Percentiles rank a stretch among this genome's conserved stretches.
Conservation (phyloP, 805 yeast species). For the Cyberlindnera nakhonratchasimensis region DNA sequence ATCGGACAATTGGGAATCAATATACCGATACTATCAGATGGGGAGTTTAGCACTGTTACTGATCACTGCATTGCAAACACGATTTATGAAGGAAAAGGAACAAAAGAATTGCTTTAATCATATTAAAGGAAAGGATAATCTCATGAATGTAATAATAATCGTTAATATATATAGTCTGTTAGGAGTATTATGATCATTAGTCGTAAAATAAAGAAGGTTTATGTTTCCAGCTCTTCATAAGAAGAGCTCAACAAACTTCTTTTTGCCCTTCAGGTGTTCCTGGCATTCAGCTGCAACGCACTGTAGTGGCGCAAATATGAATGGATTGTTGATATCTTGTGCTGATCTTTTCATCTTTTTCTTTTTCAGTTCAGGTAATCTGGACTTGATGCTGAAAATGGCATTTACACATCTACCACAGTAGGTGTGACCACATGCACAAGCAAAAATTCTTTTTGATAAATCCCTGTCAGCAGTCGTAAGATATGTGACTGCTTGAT, state of each 20-base stretch:
- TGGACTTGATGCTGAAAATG: constrained; percentile 42
- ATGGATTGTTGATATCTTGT: constrained; percentile 32
- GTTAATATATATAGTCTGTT: too few species aligned
- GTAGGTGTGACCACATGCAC: constrained; percentile 78
- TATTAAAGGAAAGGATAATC: too few species aligned
- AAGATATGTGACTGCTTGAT: constrained; percentile 50
- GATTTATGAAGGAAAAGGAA: not conserved
- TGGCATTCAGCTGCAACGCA: constrained; percentile 58
- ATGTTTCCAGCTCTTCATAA: constrained; percentile 26
- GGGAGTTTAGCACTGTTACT: too few species aligned
- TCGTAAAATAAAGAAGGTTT: too few species aligned
- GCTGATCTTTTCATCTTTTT: constrained; percentile 19
- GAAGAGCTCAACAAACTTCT: constrained; percentile 54
- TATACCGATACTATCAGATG: too few species aligned
- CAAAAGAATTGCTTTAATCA: not conserved
- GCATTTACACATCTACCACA: constrained; percentile 82
- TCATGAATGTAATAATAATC: not conserved
- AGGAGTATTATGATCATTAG: too few species aligned
- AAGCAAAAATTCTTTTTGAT: constrained; percentile 61
- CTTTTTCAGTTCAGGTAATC: constrained; percentile 20
- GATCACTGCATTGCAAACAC: not conserved
- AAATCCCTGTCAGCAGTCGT: constrained; percentile 54
- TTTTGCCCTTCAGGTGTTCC: constrained; percentile 40
- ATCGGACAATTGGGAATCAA: too few species aligned
- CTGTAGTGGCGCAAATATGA: constrained; percentile 48